These are phyloP conservation scores for Hordeum vulgare DNA, from an alignment of 176 grass and related monocot species.

Conservation along the genomic window DNA sequence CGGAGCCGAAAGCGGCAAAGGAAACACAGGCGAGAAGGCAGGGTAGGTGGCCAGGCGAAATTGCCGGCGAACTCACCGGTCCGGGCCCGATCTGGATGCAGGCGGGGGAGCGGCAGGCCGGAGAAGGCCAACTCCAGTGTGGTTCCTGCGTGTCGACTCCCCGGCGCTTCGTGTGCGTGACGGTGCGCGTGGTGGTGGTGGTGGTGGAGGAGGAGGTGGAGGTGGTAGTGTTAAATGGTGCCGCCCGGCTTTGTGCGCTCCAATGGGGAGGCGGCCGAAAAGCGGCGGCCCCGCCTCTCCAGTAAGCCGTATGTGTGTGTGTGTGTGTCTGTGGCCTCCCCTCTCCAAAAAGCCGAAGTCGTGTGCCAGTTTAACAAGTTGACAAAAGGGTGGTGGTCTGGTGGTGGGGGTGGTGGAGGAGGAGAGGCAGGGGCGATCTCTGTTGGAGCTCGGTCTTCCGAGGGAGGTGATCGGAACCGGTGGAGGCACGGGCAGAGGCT, in stretches of 20 bases:
- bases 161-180: conserved; percentile 15
- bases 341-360: conserved; percentile 39
- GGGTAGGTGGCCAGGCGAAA: background rate
- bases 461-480: background rate
- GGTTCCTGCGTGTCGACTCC: conserved; percentile 12
- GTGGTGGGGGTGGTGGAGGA: background rate
- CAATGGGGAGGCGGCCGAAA: conserved; percentile 60
- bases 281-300: conserved; percentile 41
- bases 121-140: conserved; percentile 22
- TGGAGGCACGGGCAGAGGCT: background rate
- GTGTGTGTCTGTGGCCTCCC: background rate
- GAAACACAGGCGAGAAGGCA: background rate
- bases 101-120: background rate
- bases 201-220: conserved; percentile 8
- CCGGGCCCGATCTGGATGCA: conserved; percentile 23
- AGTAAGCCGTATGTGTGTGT: conserved; percentile 30
- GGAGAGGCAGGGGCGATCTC: conserved; percentile 11
- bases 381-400: conserved; percentile 4
- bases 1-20: background rate
- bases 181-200: conserved; percentile 31
- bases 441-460: conserved; percentile 34
- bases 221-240: conserved; percentile 45
- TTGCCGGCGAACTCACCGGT: conserved; percentile 10
- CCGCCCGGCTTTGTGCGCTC: conserved; percentile 60
- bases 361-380: conserved; percentile 47